Conservation (phyloP, 169 alveolate genomes). For the Eimeria falciformis region DNA sequence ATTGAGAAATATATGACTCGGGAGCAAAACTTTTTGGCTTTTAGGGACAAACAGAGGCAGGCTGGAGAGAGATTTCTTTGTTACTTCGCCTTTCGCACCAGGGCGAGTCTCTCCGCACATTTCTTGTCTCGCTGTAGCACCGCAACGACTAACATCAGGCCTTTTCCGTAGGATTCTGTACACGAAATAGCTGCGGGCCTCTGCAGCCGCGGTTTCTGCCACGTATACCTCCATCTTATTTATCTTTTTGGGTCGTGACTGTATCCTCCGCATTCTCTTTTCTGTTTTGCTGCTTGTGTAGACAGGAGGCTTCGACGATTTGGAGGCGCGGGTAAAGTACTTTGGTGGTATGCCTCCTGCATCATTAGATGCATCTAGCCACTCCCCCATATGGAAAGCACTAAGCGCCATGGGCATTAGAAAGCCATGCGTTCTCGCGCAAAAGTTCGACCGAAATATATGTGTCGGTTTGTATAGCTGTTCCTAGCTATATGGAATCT, state of each 20-base stretch:
- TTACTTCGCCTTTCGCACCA: conserved; percentile 48
- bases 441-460: too few relatives aligned
- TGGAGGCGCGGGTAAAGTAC: conserved; percentile 29
- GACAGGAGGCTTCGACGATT: conserved; percentile 39
- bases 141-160: too few relatives aligned
- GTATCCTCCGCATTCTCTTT: too few relatives aligned
- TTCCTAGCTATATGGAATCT: not conserved
- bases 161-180: too few relatives aligned
- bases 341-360: conserved; percentile 36
- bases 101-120: conserved; percentile 4
- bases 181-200: too few relatives aligned
- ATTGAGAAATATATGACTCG: conserved; percentile 39
- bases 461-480: not conserved
- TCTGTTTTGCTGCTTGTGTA: conserved; percentile 12
- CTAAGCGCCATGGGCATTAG: too few relatives aligned
- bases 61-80: not conserved
- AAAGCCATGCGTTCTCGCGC: too few relatives aligned
- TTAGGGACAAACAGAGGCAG: conserved; percentile 4
- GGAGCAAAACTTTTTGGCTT: conserved; percentile 24
- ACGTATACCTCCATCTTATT: not conserved
- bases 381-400: too few relatives aligned
- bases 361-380: too few relatives aligned
- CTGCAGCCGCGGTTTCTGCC: not conserved
- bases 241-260: too few relatives aligned
- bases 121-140: too few relatives aligned